Percentiles rank a stretch among this genome's conserved stretches.
phyloP scores from a whole-genome alignment of 176 grass and related monocot species.

The Triticum dicoccoides region DNA sequence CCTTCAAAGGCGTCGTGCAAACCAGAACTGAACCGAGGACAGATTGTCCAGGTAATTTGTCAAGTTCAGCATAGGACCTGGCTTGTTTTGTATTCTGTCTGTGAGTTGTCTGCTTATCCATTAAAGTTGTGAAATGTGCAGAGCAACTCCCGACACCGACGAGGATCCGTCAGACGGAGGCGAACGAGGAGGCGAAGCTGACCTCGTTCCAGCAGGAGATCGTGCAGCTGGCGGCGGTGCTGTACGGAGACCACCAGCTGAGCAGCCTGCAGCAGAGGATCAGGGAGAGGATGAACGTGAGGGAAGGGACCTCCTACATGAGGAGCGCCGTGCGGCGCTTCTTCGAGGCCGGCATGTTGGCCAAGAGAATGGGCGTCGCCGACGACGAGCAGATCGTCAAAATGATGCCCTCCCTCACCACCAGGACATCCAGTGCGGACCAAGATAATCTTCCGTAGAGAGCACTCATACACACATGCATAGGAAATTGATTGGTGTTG shows the following conservation, averaged over 20 bases:
- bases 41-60: slow-evolving; percentile 72
- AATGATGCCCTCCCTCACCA: slow-evolving; percentile 96
- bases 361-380: slow-evolving; percentile 52
- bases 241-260: slow-evolving; percentile 80
- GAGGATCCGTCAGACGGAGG: slow-evolving; percentile 58
- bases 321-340: slow-evolving; percentile 51
- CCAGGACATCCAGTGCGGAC: too few relatives aligned
- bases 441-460: slow-evolving; percentile 32
- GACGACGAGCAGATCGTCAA: slow-evolving; percentile 82
- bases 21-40: slow-evolving; percentile 55
- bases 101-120: background rate
- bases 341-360: slow-evolving; percentile 70
- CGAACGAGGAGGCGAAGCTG: slow-evolving; percentile 87
- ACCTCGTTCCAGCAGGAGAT: slow-evolving; percentile 95
- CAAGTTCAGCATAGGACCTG: background rate
- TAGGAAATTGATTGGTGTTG: background rate
- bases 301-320: slow-evolving; percentile 85
- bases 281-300: slow-evolving; percentile 65
- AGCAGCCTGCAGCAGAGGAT: slow-evolving; percentile 61
- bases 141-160: slow-evolving; percentile 76
- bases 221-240: slow-evolving; percentile 77
- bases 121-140: background rate
- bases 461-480: background rate
- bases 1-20: slow-evolving; percentile 69
- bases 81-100: background rate